Evolutionary conservation across 108 stramenopile species (phyloP), one percentile per base, ranked within the genome.

Genomic region (Skeletonema costatum): DNA sequence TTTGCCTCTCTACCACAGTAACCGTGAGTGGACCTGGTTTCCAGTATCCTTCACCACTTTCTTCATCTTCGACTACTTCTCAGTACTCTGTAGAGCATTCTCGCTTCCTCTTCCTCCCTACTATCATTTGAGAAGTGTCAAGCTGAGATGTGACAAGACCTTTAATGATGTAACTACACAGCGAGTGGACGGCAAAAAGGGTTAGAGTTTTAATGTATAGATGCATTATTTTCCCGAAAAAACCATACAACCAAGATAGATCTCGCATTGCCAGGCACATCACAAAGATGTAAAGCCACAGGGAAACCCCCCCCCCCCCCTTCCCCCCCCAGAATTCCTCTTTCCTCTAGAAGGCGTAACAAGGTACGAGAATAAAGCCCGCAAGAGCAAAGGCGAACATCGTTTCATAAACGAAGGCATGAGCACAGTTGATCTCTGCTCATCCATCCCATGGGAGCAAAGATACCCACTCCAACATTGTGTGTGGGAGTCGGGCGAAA

Each of bases 401-500:
- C 14, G 58, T 25, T 68, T 56, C 21, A 68, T 14, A 68, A 68
- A 68, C 30, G 53, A 60, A 13, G 29, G 29, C 67, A 68, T 68
- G 4, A 68, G 67, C 67, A 68, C 67, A 30, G 7, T 58, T 25
- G 67, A 25, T 68, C 67, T 17, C 50, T 50, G 13, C 14, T 32
- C 67, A 68, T 68, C 67, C 67, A 68, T 68, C 67, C 67, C 53
- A 68, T 58, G 56, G 67, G 67, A 68, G 67, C 67, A 19, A 68
- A 68, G 51, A 68, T 68, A 5, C 67, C 67, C 1, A 68, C 58
- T 29, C 67, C 67, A 68, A 68, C 67, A 68, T 68, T 60, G n/a
- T 68, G 67, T 50, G 67, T 68, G 2, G 67, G 32, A n/a, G n/a
- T n/a, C n/a, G 7, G 58, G 67, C 67, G 30, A 68, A 68, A 4